Evolutionary conservation across 2,329 filamentous ascomycete species (phyloP).

Genomic region (Zasmidium angulare): DNA sequence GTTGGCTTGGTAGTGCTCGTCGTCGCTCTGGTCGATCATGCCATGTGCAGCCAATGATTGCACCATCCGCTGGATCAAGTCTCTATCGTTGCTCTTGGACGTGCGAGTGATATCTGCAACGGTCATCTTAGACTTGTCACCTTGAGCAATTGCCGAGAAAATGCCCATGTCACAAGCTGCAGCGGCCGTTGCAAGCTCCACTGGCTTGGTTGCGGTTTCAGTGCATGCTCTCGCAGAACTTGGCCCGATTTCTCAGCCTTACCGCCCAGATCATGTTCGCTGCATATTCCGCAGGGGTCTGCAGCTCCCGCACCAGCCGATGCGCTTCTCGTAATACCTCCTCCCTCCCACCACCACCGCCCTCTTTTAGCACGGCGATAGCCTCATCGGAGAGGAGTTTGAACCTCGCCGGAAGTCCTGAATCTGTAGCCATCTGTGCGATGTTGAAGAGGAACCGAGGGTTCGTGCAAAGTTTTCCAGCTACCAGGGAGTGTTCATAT

Average conservation of each 20-base stretch:
- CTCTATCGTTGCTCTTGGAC: neutral
- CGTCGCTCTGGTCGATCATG: constrained; percentile 1
- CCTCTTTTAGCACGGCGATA: neutral
- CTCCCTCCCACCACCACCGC: neutral
- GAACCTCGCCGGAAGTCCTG: neutral
- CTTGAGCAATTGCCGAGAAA: neutral
- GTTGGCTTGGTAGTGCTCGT: neutral
- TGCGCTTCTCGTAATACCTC: neutral
- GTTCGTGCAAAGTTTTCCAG: too few species aligned
- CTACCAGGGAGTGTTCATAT: too few species aligned
- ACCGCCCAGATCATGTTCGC: neutral
- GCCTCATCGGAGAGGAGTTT: neutral
- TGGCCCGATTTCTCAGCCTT: too few species aligned
- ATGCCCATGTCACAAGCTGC: neutral
- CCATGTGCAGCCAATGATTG: neutral
- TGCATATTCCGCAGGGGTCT: neutral
- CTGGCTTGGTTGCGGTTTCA: too few species aligned
- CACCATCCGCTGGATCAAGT: neutral
- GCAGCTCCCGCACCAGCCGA: neutral
- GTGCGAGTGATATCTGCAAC: neutral
- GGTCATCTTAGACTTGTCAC: neutral
- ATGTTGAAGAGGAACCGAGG: too few species aligned
- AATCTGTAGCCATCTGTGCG: neutral
- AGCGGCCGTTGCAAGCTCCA: neutral
- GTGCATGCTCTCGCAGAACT: too few species aligned